Conservation (phyloP, 2,329 filamentous ascomycete species). For the Sporothrix inflata region DNA sequence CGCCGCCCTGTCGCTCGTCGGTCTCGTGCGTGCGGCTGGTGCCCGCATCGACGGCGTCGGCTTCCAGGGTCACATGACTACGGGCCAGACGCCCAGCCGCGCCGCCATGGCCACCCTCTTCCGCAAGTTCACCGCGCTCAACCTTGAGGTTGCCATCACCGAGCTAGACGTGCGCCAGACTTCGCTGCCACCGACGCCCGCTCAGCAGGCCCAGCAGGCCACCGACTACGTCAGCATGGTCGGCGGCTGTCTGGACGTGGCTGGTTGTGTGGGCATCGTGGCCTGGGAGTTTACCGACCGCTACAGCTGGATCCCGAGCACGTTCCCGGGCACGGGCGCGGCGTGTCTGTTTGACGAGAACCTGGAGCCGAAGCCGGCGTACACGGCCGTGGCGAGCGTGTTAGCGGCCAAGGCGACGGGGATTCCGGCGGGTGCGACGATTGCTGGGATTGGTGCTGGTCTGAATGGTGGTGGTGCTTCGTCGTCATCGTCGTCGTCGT, state of each 20-base stretch:
- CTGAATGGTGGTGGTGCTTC: constrained; percentile 4
- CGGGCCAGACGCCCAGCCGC: constrained; percentile 47
- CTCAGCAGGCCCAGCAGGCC: constrained; percentile 55
- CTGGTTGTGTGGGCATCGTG: constrained; percentile 49
- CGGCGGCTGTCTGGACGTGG: constrained; percentile 45
- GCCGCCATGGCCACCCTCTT: constrained; percentile 45
- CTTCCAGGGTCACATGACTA: constrained; percentile 55
- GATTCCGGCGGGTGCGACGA: constrained; percentile 13
- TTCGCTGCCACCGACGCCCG: constrained; percentile 48
- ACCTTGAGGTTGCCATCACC: constrained; percentile 55
- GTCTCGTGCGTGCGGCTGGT: constrained; percentile 40
- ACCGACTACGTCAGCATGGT: constrained; percentile 50
- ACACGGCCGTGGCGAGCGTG: constrained; percentile 42
- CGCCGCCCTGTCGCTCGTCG: constrained; percentile 41
- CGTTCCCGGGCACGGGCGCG: constrained; percentile 47
- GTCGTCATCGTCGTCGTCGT: not conserved
- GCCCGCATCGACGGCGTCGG: constrained; percentile 57
- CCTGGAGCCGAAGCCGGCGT: constrained; percentile 47
- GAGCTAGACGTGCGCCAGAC: constrained; percentile 56
- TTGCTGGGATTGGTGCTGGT: constrained; percentile 19
- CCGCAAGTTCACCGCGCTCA: constrained; percentile 46
- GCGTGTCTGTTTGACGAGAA: constrained; percentile 46
- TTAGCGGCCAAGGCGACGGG: constrained; percentile 31
- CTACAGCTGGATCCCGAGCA: constrained; percentile 41
- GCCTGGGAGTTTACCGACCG: constrained; percentile 49